Percentiles rank a stretch among this genome's conserved stretches.
Conservation (phyloP, 2,329 filamentous ascomycete species). For the Colletotrichum magnum region DNA sequence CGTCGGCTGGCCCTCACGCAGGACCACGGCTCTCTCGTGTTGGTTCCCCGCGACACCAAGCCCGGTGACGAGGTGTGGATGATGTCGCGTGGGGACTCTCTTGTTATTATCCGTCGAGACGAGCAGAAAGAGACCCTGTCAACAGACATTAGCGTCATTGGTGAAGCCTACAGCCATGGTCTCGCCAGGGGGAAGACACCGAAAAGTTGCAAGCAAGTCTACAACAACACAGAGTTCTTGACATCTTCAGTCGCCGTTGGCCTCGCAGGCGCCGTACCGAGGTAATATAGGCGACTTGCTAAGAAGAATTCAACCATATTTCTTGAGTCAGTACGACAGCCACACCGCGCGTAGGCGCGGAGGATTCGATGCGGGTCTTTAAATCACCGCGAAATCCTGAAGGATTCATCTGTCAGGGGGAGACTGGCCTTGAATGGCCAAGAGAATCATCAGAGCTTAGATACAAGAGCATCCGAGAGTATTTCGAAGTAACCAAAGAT, state of each 20-base stretch:
- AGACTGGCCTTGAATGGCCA: too few species aligned
- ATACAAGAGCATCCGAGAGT: too few species aligned
- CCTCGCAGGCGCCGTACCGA: conserved; percentile 38
- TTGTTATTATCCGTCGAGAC: conserved; percentile 28
- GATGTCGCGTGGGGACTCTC: conserved; percentile 20
- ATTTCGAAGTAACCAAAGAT: too few species aligned
- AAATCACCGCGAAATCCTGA: too few species aligned
- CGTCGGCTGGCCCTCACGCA: conserved; percentile 37
- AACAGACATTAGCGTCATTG: conserved; percentile 28
- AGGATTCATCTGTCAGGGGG: too few species aligned
- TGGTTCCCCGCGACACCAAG: conserved; percentile 28
- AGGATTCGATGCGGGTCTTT: too few species aligned
- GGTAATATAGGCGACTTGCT: not conserved
- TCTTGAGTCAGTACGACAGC: too few species aligned
- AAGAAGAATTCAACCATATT: not conserved
- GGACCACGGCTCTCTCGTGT: conserved; percentile 36
- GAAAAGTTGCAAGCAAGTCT: conserved; percentile 17
- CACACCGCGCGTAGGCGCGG: too few species aligned
- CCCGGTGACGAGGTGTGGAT: conserved; percentile 41
- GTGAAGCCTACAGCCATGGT: conserved; percentile 35
- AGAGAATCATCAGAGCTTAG: too few species aligned
- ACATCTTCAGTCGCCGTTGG: conserved; percentile 41
- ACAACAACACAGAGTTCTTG: conserved; percentile 35
- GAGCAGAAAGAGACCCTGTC: not conserved
- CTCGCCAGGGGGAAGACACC: conserved; percentile 25